phyloP scores from a whole-genome alignment of 495 filamentous ascomycete genomes.

The Jackrogersella minutella region DNA sequence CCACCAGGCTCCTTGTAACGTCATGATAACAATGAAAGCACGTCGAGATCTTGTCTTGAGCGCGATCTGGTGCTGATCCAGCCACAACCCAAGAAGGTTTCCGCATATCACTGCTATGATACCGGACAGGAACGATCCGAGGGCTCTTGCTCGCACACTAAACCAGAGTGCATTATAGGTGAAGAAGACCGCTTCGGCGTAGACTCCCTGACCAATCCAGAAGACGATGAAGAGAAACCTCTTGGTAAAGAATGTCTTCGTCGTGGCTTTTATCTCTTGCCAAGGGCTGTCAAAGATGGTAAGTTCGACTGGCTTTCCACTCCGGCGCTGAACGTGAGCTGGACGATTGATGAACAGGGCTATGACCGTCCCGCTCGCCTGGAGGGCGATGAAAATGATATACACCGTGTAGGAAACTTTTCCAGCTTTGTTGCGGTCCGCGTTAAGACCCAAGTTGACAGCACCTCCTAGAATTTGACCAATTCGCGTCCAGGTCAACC shows the following conservation, averaged over 20 bases:
- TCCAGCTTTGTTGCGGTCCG: constrained; percentile 58
- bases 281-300: constrained; percentile 55
- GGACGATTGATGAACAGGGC: constrained; percentile 64
- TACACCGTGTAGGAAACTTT: constrained; percentile 69
- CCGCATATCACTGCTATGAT: constrained; percentile 65
- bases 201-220: constrained; percentile 68
- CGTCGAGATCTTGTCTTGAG: constrained; percentile 58
- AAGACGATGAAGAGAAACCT: constrained; percentile 66
- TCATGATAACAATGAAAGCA: constrained; percentile 53
- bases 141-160: constrained; percentile 66
- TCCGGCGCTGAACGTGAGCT: constrained; percentile 61
- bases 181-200: constrained; percentile 68
- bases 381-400: constrained; percentile 67
- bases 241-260: constrained; percentile 58
- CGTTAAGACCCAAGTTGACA: constrained; percentile 69
- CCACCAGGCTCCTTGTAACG: constrained; percentile 67
- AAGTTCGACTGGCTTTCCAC: constrained; percentile 62
- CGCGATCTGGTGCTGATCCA: constrained; percentile 59
- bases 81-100: constrained; percentile 63
- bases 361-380: constrained; percentile 63
- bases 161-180: constrained; percentile 68
- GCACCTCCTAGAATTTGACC: constrained; percentile 72
- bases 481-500: constrained; percentile 67
- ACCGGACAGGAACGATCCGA: constrained; percentile 68
- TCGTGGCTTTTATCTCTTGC: constrained; percentile 61